Evolutionary conservation across 2,329 filamentous ascomycete species (phyloP).

Genomic region (Beauveria medogensis): DNA sequence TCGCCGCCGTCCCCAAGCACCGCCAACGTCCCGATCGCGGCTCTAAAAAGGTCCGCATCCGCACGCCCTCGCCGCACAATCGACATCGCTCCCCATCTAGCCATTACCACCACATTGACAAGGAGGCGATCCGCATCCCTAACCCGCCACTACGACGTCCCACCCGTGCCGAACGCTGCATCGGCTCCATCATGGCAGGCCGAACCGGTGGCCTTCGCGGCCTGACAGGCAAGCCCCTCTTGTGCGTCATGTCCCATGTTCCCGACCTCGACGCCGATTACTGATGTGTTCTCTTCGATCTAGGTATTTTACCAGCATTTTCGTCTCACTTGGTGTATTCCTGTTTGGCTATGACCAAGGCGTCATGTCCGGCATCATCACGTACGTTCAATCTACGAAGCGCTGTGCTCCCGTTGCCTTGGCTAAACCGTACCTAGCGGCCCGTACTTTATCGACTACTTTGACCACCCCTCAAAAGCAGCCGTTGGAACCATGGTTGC

Average conservation of each 20-base stretch:
- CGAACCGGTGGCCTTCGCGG: slow-evolving; percentile 73
- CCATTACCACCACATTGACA: slow-evolving; percentile 42
- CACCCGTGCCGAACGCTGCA: slow-evolving; percentile 57
- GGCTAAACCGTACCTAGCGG: slow-evolving; percentile 48
- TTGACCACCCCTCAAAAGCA: slow-evolving; percentile 77
- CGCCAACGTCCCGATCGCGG: slow-evolving; percentile 28
- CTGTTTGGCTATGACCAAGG: slow-evolving; percentile 86
- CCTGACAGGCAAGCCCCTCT: slow-evolving; percentile 87
- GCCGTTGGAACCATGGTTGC: slow-evolving; percentile 96
- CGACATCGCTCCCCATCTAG: slow-evolving; percentile 28
- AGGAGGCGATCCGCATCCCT: slow-evolving; percentile 79
- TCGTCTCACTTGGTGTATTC: slow-evolving; percentile 80
- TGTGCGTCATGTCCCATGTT: slow-evolving; percentile 48
- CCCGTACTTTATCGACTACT: slow-evolving; percentile 82
- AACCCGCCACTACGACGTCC: slow-evolving; percentile 55
- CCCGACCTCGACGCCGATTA: slow-evolving; percentile 11
- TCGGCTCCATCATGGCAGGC: slow-evolving; percentile 81
- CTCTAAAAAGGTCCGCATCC: slow-evolving; percentile 61
- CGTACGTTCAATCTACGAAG: slow-evolving; percentile 36
- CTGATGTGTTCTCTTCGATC: slow-evolving; percentile 14
- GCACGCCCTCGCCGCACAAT: slow-evolving; percentile 35
- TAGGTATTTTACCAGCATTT: slow-evolving; percentile 92
- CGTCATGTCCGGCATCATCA: slow-evolving; percentile 72
- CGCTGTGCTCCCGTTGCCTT: neutral
- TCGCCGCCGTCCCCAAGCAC: slow-evolving; percentile 42